phyloP scores from a whole-genome alignment of 495 filamentous ascomycete genomes.

The Ascodesmis nigricans region DNA sequence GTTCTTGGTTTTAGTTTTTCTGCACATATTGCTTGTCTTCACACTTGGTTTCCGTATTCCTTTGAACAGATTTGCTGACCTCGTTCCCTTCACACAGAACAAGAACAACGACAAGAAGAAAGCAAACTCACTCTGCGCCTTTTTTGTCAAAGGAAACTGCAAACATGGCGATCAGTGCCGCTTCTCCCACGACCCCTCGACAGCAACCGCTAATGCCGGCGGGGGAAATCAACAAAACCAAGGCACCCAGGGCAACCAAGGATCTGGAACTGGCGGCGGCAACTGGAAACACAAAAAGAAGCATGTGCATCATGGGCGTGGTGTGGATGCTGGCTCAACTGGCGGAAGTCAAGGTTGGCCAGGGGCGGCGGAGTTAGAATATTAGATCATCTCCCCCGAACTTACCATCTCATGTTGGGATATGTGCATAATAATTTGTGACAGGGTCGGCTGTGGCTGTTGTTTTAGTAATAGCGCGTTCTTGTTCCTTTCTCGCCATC shows the following conservation, averaged over 20 bases:
- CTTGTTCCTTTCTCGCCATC: no score
- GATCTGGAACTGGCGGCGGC: no score
- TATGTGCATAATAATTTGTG: no score
- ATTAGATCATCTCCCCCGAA: slow-evolving; percentile 9
- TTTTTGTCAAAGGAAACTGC: slow-evolving; percentile 20
- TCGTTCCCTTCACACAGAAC: slow-evolving; percentile 11
- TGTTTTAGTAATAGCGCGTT: no score
- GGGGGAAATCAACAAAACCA: no score
- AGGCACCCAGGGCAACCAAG: no score
- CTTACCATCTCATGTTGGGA: no score
- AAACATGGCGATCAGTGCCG: slow-evolving; percentile 20
- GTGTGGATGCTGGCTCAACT: slow-evolving; percentile 12
- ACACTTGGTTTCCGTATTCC: slow-evolving; percentile 5
- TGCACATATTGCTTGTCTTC: not conserved
- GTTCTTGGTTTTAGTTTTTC: not conserved
- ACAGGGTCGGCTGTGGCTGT: no score
- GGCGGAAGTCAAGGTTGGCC: slow-evolving; percentile 19
- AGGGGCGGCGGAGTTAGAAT: slow-evolving; percentile 17
- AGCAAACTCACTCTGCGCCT: slow-evolving; percentile 16
- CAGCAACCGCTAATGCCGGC: not conserved
- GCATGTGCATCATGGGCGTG: slow-evolving; percentile 4
- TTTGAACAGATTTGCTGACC: slow-evolving; percentile 9
- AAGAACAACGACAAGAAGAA: slow-evolving; percentile 13
- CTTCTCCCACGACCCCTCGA: slow-evolving; percentile 17
- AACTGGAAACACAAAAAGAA: not conserved